These are phyloP conservation scores for Xylariales sp. DNA, from an alignment of 2,329 filamentous ascomycete species.

Conservation along the genomic window DNA sequence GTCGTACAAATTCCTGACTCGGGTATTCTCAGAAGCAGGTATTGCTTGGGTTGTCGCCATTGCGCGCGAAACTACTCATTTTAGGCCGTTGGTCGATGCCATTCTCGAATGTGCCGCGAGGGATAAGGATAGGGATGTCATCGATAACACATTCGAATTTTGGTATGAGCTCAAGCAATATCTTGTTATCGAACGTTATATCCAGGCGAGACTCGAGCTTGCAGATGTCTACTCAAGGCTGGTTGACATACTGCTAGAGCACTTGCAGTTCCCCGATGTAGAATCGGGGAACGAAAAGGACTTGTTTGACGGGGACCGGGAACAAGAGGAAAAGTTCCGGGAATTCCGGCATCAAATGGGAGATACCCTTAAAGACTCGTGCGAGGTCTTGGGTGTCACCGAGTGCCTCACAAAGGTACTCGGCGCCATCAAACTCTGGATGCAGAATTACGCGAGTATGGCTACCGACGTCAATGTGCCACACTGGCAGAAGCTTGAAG, in stretches of 20 bases:
- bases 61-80: constrained; percentile 82
- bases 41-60: constrained; percentile 95
- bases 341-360: constrained; percentile 98
- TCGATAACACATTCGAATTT: constrained; percentile 94
- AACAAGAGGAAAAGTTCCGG: constrained; percentile 95
- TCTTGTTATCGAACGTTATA: constrained; percentile 89
- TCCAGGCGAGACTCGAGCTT: constrained; percentile 79
- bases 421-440: constrained; percentile 87
- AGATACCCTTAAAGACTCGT: constrained; percentile 96
- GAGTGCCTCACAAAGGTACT: constrained; percentile 93
- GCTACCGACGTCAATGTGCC: constrained; percentile 81
- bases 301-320: constrained; percentile 93
- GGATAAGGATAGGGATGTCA: constrained; percentile 89
- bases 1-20: constrained; percentile 86
- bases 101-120: constrained; percentile 91
- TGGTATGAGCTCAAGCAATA: constrained; percentile 99
- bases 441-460: constrained; percentile 80
- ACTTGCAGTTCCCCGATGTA: constrained; percentile 85
- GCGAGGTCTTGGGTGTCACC: constrained; percentile 93
- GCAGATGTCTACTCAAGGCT: constrained; percentile 87
- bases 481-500: constrained; percentile 96
- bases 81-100: constrained; percentile 86
- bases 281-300: constrained; percentile 81
- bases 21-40: constrained; percentile 91
- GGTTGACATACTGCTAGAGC: constrained; percentile 91